phyloP scores from a whole-genome alignment of 179 eudicot species.

The Spinacia oleracea region DNA sequence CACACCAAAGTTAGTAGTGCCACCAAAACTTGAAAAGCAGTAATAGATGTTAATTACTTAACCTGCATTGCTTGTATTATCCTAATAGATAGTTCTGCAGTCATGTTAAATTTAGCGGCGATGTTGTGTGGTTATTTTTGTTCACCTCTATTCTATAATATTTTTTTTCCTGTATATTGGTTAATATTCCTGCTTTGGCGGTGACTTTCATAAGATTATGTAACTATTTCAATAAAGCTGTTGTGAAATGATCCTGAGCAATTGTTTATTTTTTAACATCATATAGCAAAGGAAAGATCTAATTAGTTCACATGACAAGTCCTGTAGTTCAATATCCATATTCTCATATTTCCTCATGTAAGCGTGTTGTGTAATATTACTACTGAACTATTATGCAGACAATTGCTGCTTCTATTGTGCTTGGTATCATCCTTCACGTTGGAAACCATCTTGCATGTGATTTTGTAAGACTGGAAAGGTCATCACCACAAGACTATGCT shows the following conservation, averaged over 20 bases:
- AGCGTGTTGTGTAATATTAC: not conserved
- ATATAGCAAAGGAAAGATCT: too few species aligned
- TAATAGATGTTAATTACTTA: not conserved
- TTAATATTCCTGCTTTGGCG: slow-evolving; percentile 15
- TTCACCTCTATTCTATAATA: not conserved
- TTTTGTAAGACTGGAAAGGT: slow-evolving; percentile 78
- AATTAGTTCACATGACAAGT: slow-evolving; percentile 17
- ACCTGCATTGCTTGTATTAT: not conserved
- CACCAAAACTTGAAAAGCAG: not conserved
- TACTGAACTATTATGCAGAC: slow-evolving; percentile 52
- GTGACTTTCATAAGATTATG: slow-evolving; percentile 8
- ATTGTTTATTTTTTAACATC: too few species aligned
- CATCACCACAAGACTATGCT: slow-evolving; percentile 42
- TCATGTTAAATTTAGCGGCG: not conserved
- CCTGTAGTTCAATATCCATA: not conserved
- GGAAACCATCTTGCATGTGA: slow-evolving; percentile 91
- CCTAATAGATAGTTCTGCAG: not conserved
- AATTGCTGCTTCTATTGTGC: slow-evolving; percentile 79
- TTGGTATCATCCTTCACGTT: slow-evolving; percentile 77
- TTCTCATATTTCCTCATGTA: not conserved
- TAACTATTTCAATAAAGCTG: slow-evolving; percentile 20
- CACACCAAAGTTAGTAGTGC: not conserved
- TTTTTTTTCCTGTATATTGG: not conserved
- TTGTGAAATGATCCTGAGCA: too few species aligned
- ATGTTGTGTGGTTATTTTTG: not conserved